Percentiles rank a stretch among this genome's conserved stretches.
Conservation (phyloP, 2,329 filamentous ascomycete genomes). For the Colletotrichum sp. region DNA sequence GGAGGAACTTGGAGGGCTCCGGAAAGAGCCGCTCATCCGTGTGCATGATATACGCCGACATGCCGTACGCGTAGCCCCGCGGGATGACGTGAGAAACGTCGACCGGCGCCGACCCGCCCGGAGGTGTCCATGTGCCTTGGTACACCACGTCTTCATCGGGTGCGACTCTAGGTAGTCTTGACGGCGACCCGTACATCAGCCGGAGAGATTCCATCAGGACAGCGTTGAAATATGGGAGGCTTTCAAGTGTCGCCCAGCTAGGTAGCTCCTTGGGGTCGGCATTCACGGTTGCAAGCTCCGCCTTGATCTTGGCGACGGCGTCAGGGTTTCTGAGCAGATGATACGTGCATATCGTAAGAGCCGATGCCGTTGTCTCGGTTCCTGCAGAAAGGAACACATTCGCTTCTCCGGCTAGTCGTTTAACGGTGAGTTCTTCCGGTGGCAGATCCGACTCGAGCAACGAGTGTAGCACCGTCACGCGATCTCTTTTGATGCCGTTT, state of each 20-base stretch:
- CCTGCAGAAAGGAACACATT: conserved; percentile 41
- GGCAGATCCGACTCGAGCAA: conserved; percentile 35
- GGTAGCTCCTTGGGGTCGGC: not conserved
- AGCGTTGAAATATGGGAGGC: conserved; percentile 42
- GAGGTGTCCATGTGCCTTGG: conserved; percentile 23
- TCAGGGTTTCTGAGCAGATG: not conserved
- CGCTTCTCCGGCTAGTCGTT: conserved; percentile 40
- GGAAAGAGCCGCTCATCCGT: conserved; percentile 17
- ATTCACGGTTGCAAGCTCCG: not conserved
- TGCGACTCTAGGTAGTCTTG: conserved; percentile 30
- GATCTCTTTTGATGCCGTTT: not conserved
- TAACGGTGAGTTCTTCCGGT: conserved; percentile 37
- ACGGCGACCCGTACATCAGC: conserved; percentile 40
- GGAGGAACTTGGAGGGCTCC: conserved; percentile 11
- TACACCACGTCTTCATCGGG: conserved; percentile 33
- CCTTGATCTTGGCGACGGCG: not conserved
- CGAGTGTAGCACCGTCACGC: conserved; percentile 29
- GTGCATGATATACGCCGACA: conserved; percentile 11
- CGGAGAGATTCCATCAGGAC: conserved; percentile 43
- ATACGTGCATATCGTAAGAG: not conserved
- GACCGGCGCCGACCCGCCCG: not conserved
- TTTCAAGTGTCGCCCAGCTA: conserved; percentile 30
- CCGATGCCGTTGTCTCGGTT: conserved; percentile 33
- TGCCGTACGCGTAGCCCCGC: conserved; percentile 19
- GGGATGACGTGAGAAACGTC: conserved; percentile 32